Conservation (phyloP, 2,329 filamentous ascomycete genomes). For the Lasiodiplodia sp. region DNA sequence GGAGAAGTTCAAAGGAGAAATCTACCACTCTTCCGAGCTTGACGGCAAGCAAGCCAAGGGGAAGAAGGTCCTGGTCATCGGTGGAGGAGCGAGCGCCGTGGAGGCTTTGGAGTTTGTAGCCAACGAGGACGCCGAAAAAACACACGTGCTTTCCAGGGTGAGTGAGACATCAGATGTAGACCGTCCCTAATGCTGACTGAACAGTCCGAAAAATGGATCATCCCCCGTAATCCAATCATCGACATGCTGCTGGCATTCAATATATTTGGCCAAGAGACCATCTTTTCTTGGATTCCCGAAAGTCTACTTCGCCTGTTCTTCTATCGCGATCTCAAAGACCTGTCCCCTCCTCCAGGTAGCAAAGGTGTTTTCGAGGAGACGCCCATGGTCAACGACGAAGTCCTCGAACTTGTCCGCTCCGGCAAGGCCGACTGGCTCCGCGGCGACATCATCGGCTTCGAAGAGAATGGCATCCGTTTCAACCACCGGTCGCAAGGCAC, state of each 20-base stretch:
- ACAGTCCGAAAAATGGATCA: conserved; percentile 86
- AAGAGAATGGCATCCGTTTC: conserved; percentile 70
- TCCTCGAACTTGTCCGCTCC: conserved; percentile 76
- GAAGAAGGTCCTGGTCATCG: conserved; percentile 79
- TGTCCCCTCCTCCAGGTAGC: conserved; percentile 65
- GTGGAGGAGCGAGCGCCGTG: conserved; percentile 81
- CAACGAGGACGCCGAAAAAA: conserved; percentile 69
- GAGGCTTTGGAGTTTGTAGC: conserved; percentile 83
- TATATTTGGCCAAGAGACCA: conserved; percentile 78
- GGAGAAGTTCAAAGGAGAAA: conserved; percentile 73
- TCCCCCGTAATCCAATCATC: conserved; percentile 78
- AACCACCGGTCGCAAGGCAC: conserved; percentile 76
- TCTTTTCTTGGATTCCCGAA: conserved; percentile 80
- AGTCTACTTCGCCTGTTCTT: conserved; percentile 77
- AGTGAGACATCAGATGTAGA: background rate
- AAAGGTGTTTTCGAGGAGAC: conserved; percentile 84
- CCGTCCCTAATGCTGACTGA: no score
- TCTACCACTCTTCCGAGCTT: conserved; percentile 78
- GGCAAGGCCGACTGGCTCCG: conserved; percentile 81
- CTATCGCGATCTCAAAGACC: conserved; percentile 79
- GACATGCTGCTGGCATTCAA: conserved; percentile 79
- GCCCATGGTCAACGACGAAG: conserved; percentile 85
- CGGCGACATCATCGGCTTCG: conserved; percentile 76
- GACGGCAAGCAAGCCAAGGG: conserved; percentile 75
- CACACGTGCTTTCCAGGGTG: conserved; percentile 70